These are phyloP conservation scores for Immersiporthe knoxdaviesiana DNA, from an alignment of 2,329 filamentous ascomycete species.

Conservation along the genomic window DNA sequence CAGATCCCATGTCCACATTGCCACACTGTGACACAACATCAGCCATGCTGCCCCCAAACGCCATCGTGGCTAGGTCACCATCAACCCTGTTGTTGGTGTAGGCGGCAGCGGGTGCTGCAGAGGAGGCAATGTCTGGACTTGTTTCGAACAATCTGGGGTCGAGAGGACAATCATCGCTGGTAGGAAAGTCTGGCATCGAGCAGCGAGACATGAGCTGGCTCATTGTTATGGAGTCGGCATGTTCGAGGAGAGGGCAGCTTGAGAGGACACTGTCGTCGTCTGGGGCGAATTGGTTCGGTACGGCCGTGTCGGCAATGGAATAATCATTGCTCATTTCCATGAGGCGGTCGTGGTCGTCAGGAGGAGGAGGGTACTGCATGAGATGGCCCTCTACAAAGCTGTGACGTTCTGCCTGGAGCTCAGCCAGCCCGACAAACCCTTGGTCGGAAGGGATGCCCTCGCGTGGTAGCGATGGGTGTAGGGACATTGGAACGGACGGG, in stretches of 20 bases:
- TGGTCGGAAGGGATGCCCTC: background rate
- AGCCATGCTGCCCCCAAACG: background rate
- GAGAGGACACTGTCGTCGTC: background rate
- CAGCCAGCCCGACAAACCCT: background rate
- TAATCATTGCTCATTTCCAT: background rate
- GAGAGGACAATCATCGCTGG: background rate
- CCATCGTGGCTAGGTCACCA: background rate
- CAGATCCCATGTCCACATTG: background rate
- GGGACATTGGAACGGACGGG: background rate
- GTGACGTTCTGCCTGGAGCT: background rate
- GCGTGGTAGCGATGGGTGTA: background rate
- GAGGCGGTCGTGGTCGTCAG: background rate
- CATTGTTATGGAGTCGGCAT: background rate
- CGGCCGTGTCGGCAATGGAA: background rate
- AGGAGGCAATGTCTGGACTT: background rate
- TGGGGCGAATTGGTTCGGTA: background rate
- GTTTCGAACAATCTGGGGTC: background rate
- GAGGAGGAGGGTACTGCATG: background rate
- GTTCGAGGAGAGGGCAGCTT: background rate
- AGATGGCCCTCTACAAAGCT: background rate
- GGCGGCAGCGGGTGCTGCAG: background rate
- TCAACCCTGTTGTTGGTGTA: background rate
- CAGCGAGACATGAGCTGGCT: background rate
- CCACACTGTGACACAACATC: background rate
- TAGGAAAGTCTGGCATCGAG: background rate